These are phyloP conservation scores for Suillus fuscotomentosus DNA, from an alignment of 768 basidiomycete genomes.

Conservation along the genomic window DNA sequence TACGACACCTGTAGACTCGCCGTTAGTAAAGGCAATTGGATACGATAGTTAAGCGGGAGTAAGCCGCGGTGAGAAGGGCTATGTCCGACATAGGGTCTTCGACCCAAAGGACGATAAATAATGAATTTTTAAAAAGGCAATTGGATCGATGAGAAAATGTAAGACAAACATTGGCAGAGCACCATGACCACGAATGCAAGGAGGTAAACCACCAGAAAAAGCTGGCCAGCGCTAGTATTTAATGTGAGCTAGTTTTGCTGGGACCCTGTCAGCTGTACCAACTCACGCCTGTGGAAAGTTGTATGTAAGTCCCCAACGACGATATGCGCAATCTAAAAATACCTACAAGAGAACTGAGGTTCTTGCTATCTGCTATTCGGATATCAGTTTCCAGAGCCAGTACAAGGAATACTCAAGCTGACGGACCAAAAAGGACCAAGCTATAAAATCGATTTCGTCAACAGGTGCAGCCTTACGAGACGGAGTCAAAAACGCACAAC, in stretches of 20 bases:
- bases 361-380: not conserved
- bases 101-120: too few relatives aligned
- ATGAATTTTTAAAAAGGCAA: not conserved
- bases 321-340: not conserved
- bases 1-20: slow-evolving; percentile 9
- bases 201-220: not conserved
- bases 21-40: too few relatives aligned
- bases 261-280: not conserved
- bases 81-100: too few relatives aligned
- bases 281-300: not conserved
- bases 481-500: not conserved
- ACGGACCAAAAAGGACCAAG: not conserved
- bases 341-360: not conserved
- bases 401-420: not conserved
- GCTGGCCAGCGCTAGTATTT: not conserved
- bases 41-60: too few relatives aligned
- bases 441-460: not conserved
- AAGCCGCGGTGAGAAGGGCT: too few relatives aligned
- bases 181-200: not conserved
- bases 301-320: not conserved
- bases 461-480: not conserved
- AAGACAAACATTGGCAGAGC: slow-evolving; percentile 18
- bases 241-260: not conserved
- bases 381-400: not conserved
- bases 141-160: not conserved